Evolutionary conservation across 495 filamentous ascomycete species (phyloP), one percentile per base, ranked within the genome.

Genomic region (Viridothelium virens): DNA sequence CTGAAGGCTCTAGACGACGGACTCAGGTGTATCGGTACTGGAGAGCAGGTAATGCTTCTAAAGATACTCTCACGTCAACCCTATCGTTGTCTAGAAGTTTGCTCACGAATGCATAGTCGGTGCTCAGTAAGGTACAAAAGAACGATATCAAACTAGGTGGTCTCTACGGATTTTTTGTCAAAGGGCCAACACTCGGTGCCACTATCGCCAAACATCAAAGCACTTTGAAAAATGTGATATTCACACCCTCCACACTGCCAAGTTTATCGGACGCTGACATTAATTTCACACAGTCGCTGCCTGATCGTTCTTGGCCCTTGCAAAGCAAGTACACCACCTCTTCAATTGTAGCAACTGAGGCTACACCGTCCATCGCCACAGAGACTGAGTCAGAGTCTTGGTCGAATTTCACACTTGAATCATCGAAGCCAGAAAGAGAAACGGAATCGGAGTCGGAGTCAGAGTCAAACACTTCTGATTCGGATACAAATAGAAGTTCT

Each of bases 131-230:
- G 34, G 67, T 78, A n/a, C 69, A 73, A 63, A 69, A 72, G 63
- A 65, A 69, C 62, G 75, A 74, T 31, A 56, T 73, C 61, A 72
- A 73, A 64, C 67, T 68, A 38, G 78, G 79, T 39, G 89, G 91
- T 37, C 79, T 96, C 5, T 96, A 96, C 75, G 84, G 87, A 16
- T 85, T 82, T 65, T 96, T 96, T 74, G 90, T 96, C 11, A 81
- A 82, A 65, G 92, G 92, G 18, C 85, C 89, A 65, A 77, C 81
- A 46, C 76, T 96, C 64, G 77, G 78, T n/a, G 91, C 92, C 11
- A 92, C 89, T 3, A 72, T 88, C 34, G 70, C 41, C n/a, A 64
- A 67, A 34, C 66, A 47, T 63, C 67, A 66, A 33, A 39, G 63
- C 7, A 16, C 63, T 37, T 33, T 11, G 14, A 16, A 9, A n/a